phyloP scores from a whole-genome alignment of 2,329 filamentous ascomycete species.

The Nannizzia gypsea region DNA sequence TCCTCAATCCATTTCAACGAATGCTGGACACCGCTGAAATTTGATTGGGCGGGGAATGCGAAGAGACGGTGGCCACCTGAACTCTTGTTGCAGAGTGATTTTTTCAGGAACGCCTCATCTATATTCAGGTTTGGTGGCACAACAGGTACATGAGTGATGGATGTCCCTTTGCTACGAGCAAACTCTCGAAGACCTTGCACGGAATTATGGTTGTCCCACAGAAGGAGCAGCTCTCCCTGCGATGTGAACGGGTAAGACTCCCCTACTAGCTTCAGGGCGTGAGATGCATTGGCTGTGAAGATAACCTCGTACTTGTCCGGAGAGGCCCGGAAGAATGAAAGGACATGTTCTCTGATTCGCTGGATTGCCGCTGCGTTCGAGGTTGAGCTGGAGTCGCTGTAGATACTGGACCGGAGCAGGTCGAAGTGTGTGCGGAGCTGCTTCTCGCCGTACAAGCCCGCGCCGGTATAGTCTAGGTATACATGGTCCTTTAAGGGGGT shows the following conservation, averaged over 20 bases:
- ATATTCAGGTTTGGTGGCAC: conserved; percentile 4
- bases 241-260: conserved; percentile 10
- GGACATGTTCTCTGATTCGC: conserved; percentile 41
- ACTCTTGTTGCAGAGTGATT: background rate
- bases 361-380: conserved; percentile 48
- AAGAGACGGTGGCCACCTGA: conserved; percentile 37
- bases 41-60: conserved; percentile 58
- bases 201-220: conserved; percentile 49
- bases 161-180: conserved; percentile 8
- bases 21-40: conserved; percentile 54
- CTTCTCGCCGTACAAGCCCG: conserved; percentile 9
- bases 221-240: conserved; percentile 42
- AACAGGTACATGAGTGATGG: conserved; percentile 7
- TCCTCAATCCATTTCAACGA: conserved; percentile 45
- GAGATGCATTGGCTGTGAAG: conserved; percentile 51
- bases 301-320: conserved; percentile 49
- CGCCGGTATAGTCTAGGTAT: conserved; percentile 12
- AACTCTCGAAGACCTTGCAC: conserved; percentile 47
- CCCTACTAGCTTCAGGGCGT: conserved; percentile 50
- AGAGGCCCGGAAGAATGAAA: conserved; percentile 48
- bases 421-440: conserved; percentile 11
- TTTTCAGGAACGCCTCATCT: conserved; percentile 3
- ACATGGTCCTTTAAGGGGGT: conserved; percentile 9
- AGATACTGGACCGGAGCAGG: conserved; percentile 37
- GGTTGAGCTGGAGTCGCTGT: conserved; percentile 58